Base-by-base conservation (phyloP, 768 basidiomycete species). In the Coprinellus micaceus region DNA sequence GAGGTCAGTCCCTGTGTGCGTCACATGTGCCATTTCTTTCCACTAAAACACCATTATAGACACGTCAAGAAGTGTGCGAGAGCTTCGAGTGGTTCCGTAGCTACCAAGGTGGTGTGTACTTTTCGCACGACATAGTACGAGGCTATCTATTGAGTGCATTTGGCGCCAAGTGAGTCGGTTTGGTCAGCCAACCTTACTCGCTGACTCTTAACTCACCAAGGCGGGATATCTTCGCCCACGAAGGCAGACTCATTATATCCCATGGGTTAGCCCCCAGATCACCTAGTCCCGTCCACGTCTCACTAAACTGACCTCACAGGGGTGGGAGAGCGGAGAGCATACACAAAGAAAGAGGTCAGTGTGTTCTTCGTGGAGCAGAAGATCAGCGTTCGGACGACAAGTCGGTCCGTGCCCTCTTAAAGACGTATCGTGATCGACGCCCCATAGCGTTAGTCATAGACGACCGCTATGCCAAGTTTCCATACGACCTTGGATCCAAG, bases 21-120 rank as follows among this genome's bases (percentile, higher is more conserved):
- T 13, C 33, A 17, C 30, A 5, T 3, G 6, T 22, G 33, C 9
- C 22, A 17, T 21, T 30, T 33, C 30, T 28, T 29, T 28, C 40
- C 25, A 24, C 29, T 24, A 11, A 24, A 9, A 41, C 9, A 49
- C 53, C 21, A 24, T 52, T 13, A 36, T 36, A 91, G 89, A 87
- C 89, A 24, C 82, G 91, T 40, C 89, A 91, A 71, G 91, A 92
- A 70, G 78, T 93, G 1, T 92, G 91, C 71, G 91, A 93, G 67
- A 81, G 85, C 4, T 82, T 86, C 47, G 82, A 85, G 21, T 85
- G 83, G 79, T 89, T 88, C 67, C 75, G 82, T 29, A 85, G 81
- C 60, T 93, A 89, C 65, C 91, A 94, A 68, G 74, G 88, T 11
- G 91, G 91, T 7, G 90, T 94, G 4, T 92, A 92, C 66, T 82